These are phyloP conservation scores for Aristolochia contorta DNA, from an alignment of 164 flowering plant species.

Conservation along the genomic window DNA sequence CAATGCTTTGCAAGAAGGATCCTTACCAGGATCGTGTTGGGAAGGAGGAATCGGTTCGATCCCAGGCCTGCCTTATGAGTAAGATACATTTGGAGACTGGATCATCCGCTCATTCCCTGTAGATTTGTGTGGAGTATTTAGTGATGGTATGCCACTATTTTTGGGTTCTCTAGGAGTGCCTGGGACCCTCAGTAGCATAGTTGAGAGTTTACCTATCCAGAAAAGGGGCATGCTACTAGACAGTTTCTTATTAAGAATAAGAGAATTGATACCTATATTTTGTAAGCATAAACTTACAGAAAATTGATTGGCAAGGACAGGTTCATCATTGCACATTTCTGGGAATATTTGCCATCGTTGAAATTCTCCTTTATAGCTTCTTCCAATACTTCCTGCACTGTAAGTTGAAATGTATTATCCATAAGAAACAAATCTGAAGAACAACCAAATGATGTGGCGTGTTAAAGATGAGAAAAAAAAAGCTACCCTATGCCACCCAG, in stretches of 20 bases:
- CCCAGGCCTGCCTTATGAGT: no score
- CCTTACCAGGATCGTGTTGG: no score
- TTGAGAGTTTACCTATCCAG: no score
- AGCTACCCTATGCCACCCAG: constrained; percentile 16
- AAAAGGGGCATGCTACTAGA: not conserved
- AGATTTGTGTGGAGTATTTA: no score
- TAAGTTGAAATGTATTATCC: constrained; percentile 5
- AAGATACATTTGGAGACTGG: no score
- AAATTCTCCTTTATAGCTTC: constrained; percentile 84
- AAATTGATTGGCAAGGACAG: constrained; percentile 87
- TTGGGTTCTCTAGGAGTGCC: no score
- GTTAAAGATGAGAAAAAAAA: not conserved
- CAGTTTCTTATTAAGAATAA: not conserved
- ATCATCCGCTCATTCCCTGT: no score
- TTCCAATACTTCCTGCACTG: constrained; percentile 96
- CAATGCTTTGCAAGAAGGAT: no score
- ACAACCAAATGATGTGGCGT: not conserved
- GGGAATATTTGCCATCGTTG: constrained; percentile 90
- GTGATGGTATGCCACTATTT: no score
- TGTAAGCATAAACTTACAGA: constrained; percentile 54
- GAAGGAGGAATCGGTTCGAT: no score
- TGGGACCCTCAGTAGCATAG: no score
- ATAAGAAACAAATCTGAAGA: not conserved
- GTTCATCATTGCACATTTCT: constrained; percentile 56
- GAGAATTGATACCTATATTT: not conserved